Evolutionary conservation across 768 basidiomycete genomes (phyloP), one percentile per base, ranked within the genome.

Genomic region (Lentinula guzmanii): DNA sequence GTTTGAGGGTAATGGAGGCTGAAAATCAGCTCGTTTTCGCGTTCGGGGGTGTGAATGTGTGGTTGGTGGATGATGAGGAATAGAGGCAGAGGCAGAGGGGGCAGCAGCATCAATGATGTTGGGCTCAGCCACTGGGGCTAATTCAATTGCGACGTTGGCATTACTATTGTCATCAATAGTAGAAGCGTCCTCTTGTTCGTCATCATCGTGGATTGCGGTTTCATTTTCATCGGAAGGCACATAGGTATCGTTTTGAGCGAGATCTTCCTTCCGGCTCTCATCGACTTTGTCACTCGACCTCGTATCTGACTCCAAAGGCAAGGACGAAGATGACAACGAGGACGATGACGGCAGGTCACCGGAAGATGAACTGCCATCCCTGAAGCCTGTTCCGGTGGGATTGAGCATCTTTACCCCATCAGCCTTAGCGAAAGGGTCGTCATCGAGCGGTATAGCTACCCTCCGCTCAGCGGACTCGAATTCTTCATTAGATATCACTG

Each of bases 341-440:
- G 35, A 21, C 37, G 42, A 48, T 24, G 46, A 21, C 46, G 21
- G 46, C 33, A 5, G 21, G 46, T 48, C 9, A 9, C 42, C 42
- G 5, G 42, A 43, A 43, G 42, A n/a, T 43, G 42, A n/a, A n/a
- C 16, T 9, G 42, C 13, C 16, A 10, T 48, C 28, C 34, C 53
- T 28, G 24, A 9, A 5, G 16, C 21, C 37, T 8, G 13, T 7
- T 21, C 21, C 53, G 37, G 33, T 16, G 37, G 72, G 68, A 53
- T 70, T 73, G 41, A 83, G 37, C 74, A 87, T 68, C 66, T 68
- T 80, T 7, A 86, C 84, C 16, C 82, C 84, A 43, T 80, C 79
- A 0, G 69, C 71, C 66, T 79, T 80, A 9, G 85, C 85, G 70
- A 87, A 86, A 3, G 86, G 81, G 67, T 83, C 82, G 54, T 79